Evolutionary conservation across 1,284 basidiomycete genomes (phyloP).

Genomic region (Coniferiporia sulphurascens): DNA sequence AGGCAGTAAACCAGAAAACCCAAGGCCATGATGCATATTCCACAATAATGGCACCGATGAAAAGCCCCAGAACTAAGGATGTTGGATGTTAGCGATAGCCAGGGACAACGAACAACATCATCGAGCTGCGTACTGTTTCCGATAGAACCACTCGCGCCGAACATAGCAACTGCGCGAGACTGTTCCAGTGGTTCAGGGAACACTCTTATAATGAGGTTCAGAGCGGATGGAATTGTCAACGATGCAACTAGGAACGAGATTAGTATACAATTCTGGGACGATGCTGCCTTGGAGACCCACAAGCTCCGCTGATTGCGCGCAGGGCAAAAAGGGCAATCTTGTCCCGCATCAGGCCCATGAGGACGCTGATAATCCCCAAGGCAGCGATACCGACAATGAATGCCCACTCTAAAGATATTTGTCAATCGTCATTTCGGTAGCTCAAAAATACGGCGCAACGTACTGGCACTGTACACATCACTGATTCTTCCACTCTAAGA

Average conservation of each 20-base stretch:
- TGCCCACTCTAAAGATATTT: constrained; percentile 19
- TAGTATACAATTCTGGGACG: not conserved
- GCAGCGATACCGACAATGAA: constrained; percentile 31
- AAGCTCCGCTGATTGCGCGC: constrained; percentile 38
- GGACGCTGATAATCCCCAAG: constrained; percentile 35
- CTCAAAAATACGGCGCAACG: not conserved
- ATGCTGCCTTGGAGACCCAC: constrained; percentile 22
- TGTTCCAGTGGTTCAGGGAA: constrained; percentile 42
- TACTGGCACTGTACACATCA: constrained; percentile 34
- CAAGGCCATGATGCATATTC: constrained; percentile 31
- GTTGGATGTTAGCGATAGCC: not conserved
- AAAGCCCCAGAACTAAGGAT: constrained; percentile 24
- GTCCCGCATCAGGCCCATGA: constrained; percentile 37
- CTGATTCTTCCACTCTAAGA: constrained; percentile 32
- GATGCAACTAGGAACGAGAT: not conserved
- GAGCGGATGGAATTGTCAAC: constrained; percentile 24
- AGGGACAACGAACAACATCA: not conserved
- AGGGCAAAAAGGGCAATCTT: constrained; percentile 39
- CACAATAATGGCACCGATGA: constrained; percentile 40
- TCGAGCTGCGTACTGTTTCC: constrained; percentile 35
- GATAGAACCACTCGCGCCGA: constrained; percentile 41
- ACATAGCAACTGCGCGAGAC: constrained; percentile 40
- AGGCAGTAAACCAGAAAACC: constrained; percentile 35
- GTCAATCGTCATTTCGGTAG: constrained; percentile 16
- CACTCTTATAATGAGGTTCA: constrained; percentile 40